A percentile compares a stretch with the other conserved stretches of the same genome.
Conservation (phyloP, 2,329 filamentous ascomycete species). For the Venturia asperata region DNA sequence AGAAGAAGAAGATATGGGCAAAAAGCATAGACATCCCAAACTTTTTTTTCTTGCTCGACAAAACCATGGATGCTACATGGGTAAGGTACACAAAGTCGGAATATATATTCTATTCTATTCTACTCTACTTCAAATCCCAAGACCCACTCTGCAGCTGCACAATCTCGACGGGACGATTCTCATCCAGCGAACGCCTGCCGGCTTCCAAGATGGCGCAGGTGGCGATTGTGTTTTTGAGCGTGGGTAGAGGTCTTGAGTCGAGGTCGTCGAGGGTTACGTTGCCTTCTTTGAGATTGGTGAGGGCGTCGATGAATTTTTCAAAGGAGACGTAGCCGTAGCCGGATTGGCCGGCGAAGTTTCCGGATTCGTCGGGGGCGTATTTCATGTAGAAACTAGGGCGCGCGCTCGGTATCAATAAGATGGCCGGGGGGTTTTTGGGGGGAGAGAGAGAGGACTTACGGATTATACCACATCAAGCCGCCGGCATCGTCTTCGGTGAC, state of each 20-base stretch:
- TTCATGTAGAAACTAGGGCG: slow-evolving; percentile 90
- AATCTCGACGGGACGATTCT: slow-evolving; percentile 71
- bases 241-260: slow-evolving; percentile 74
- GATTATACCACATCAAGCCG: slow-evolving; percentile 75
- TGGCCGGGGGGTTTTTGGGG: too few relatives aligned
- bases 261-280: slow-evolving; percentile 65
- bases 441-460: too few relatives aligned
- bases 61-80: too few relatives aligned
- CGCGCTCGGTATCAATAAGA: too few relatives aligned
- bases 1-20: too few relatives aligned
- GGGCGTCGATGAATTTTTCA: slow-evolving; percentile 91
- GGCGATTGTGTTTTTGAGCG: slow-evolving; percentile 79
- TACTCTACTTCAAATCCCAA: slow-evolving; percentile 59
- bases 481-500: slow-evolving; percentile 72
- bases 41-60: too few relatives aligned
- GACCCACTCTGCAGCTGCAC: slow-evolving; percentile 53
- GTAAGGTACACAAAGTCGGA: too few relatives aligned
- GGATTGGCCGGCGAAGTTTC: slow-evolving; percentile 84
- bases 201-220: slow-evolving; percentile 90
- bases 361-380: slow-evolving; percentile 89
- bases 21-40: too few relatives aligned
- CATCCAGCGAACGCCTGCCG: slow-evolving; percentile 75
- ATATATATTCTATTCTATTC: too few relatives aligned
- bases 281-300: slow-evolving; percentile 69
- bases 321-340: slow-evolving; percentile 93